Evolutionary conservation across 257 asterid species (phyloP), one percentile per base, ranked within the genome.

Genomic region (Ballota nigra): DNA sequence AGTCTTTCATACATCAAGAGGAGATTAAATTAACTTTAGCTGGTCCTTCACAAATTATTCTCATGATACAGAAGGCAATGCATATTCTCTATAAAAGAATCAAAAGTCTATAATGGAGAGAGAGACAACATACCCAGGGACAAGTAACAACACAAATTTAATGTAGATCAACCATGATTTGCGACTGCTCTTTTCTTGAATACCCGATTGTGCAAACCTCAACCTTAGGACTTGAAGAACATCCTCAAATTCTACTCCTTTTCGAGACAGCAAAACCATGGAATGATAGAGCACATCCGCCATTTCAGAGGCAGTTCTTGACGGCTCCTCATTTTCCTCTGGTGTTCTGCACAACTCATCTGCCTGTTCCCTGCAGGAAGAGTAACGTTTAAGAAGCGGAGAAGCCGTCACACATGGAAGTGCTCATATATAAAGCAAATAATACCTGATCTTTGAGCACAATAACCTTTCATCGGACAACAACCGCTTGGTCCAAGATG

Each of bases 401-500:
- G 28, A 16, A 0, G 52, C 15, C 13, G 4, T 9, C 31, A 5
- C 8, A 0, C 22, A 22, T 8, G 20, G 41, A 13, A 43, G 16
- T n/a, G 5, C 36, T 3, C 3, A 11, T 3, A 7, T 13, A 40
- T 33, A 65, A 49, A 51, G 52, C 0, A 71, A 63, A 63, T 12
- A 45, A 56, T 33, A 92, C 98, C 96, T 81, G 70, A 92, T 89
- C 82, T 93, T 93, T 58, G 89, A 84, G 84, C 98, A 91, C 33
- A 87, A 75, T 70, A 90, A 64, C 60, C 74, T 82, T 64, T 83
- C 79, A 55, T 89, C 95, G 36, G 80, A 85, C 78, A 92, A 80
- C 55, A 88, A 72, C 26, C 90, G 90, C 59, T 87, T 90, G 0
- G 98, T 90, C 98, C 97, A 91, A 3, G 97, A 89, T 18, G 89